phyloP scores from a whole-genome alignment of 345 rosid species.

The Melaleuca alternifolia region DNA sequence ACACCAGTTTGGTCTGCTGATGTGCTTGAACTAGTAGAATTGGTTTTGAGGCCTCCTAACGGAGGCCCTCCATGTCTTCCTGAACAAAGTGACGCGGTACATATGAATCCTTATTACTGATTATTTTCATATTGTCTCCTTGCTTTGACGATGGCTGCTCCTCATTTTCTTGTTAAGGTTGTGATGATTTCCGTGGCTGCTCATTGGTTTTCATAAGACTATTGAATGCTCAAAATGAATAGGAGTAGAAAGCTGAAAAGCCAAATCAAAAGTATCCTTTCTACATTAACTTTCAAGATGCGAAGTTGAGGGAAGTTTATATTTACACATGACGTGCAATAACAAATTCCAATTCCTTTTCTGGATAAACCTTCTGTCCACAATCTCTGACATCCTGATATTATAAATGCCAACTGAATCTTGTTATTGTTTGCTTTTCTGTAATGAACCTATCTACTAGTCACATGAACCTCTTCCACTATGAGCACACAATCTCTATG shows the following conservation, averaged over 20 bases:
- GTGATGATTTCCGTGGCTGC: not conserved
- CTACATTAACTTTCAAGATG: not conserved
- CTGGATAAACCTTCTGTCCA: not conserved
- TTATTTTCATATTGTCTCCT: not conserved
- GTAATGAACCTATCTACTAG: not conserved
- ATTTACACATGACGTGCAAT: not conserved
- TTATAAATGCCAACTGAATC: not conserved
- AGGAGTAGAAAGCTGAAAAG: not conserved
- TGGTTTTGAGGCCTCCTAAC: slow-evolving; percentile 57
- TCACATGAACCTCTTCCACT: not conserved
- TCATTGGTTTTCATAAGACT: not conserved
- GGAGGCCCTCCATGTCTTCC: slow-evolving; percentile 90
- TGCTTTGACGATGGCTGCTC: not conserved
- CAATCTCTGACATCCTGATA: not conserved
- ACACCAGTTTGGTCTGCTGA: slow-evolving; percentile 26
- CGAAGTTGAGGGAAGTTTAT: not conserved
- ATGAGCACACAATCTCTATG: not conserved
- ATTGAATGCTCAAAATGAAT: not conserved
- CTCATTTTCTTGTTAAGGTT: not conserved
- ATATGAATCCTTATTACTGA: not conserved
- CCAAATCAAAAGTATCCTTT: not conserved
- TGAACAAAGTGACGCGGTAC: slow-evolving; percentile 67
- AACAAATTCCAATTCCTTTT: not conserved
- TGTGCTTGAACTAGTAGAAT: slow-evolving; percentile 62
- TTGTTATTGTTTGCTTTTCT: not conserved